These are phyloP conservation scores for Amauroascus verrucosus DNA, from an alignment of 2,329 filamentous ascomycete genomes.

Conservation along the genomic window DNA sequence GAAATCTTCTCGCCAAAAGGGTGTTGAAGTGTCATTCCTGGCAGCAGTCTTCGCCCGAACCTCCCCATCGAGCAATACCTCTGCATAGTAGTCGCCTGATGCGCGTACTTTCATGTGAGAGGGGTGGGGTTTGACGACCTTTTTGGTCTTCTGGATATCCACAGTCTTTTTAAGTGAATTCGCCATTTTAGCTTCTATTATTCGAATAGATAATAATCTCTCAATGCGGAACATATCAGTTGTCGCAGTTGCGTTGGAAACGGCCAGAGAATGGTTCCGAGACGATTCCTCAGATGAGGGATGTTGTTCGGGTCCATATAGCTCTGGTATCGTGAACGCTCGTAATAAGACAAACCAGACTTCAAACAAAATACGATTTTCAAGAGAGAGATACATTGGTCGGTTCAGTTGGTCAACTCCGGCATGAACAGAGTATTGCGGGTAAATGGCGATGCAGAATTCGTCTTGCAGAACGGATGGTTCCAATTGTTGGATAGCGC, in stretches of 20 bases:
- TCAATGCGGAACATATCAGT: constrained; percentile 59
- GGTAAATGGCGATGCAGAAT: constrained; percentile 90
- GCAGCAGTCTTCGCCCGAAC: constrained; percentile 41
- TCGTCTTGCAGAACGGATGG: constrained; percentile 84
- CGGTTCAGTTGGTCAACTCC: constrained; percentile 65
- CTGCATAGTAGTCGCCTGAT: constrained; percentile 39
- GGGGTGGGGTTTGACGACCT: constrained; percentile 25
- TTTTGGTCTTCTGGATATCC: constrained; percentile 26
- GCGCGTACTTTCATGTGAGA: constrained; percentile 19
- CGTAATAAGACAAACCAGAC: constrained; percentile 92
- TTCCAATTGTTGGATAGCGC: constrained; percentile 82
- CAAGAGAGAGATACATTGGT: constrained; percentile 81
- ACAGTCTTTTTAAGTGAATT: constrained; percentile 27
- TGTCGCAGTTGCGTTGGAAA: constrained; percentile 28
- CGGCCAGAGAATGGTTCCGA: constrained; percentile 22
- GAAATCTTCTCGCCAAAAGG: constrained; percentile 44
- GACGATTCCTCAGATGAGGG: constrained; percentile 36
- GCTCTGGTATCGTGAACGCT: constrained; percentile 82
- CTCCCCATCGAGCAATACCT: constrained; percentile 41
- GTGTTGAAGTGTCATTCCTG: constrained; percentile 36
- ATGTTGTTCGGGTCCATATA: constrained; percentile 59
- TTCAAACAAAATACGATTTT: constrained; percentile 82
- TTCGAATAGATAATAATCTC: constrained; percentile 47
- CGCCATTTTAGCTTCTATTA: constrained; percentile 52
- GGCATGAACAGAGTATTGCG: constrained; percentile 71